Percentiles rank a stretch among this genome's conserved stretches.
Evolutionary conservation across 257 asterid genomes (phyloP).

Genomic region (Solanum clarkiae): DNA sequence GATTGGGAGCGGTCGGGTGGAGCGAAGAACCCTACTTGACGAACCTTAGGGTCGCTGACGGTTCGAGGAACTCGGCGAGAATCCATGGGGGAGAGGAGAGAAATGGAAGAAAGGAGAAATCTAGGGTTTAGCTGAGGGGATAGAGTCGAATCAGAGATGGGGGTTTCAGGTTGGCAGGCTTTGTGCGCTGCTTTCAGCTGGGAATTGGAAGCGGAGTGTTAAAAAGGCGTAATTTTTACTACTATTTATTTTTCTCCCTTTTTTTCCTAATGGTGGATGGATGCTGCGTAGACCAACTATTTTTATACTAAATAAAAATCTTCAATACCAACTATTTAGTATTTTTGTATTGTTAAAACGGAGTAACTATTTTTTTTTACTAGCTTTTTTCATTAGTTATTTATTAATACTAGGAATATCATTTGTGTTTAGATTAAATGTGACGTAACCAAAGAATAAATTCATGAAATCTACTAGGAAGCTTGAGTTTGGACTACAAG

Average conservation of each 20-base stretch:
- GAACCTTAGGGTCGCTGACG: slow-evolving; percentile 84
- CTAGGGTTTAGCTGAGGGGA: not conserved
- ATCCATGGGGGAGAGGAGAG: slow-evolving; percentile 31
- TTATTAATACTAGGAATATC: too few relatives aligned
- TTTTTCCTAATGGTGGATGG: not conserved
- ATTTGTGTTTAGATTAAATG: not conserved
- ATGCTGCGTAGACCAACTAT: not conserved
- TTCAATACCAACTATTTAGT: too few relatives aligned
- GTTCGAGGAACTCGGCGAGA: slow-evolving; percentile 70
- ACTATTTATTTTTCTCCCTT: not conserved
- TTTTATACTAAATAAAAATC: not conserved
- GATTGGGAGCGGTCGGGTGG: slow-evolving; percentile 57
- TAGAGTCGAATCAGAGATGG: not conserved
- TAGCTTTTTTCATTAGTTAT: too few relatives aligned
- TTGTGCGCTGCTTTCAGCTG: not conserved
- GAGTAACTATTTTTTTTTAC: too few relatives aligned
- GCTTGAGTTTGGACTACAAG: not conserved
- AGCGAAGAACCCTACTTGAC: slow-evolving; percentile 91
- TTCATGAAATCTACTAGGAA: not conserved
- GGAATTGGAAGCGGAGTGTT: not conserved
- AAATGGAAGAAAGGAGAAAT: not conserved
- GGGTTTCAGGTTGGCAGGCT: not conserved
- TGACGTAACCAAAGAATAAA: not conserved
- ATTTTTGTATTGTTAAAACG: too few relatives aligned
- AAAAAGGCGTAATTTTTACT: not conserved